These are phyloP conservation scores for Vicia sativa DNA, from an alignment of 306 rosid genomes.

Conservation along the genomic window DNA sequence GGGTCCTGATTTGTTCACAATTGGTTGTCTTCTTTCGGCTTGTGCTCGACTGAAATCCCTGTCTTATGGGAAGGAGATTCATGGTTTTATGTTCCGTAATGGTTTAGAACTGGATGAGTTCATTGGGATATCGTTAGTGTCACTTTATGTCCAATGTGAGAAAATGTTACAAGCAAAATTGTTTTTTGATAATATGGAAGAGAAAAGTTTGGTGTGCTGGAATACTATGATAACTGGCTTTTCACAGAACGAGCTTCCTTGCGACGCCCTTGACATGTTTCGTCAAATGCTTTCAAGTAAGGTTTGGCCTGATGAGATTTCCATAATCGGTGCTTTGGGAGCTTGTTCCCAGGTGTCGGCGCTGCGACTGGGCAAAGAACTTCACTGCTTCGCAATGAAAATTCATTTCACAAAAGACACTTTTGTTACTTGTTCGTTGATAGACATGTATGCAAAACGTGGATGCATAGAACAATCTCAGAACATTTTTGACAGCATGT, in stretches of 20 bases:
- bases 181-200: constrained; percentile 53
- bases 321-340: constrained; percentile 54
- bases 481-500: constrained; percentile 52
- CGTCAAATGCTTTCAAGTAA: constrained; percentile 60
- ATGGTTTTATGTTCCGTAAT: constrained; percentile 65
- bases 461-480: constrained; percentile 72
- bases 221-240: constrained; percentile 68
- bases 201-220: constrained; percentile 63
- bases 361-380: constrained; percentile 69
- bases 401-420: constrained; percentile 48
- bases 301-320: constrained; percentile 50
- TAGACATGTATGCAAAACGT: constrained; percentile 87
- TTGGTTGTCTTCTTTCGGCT: constrained; percentile 70
- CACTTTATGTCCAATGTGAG: constrained; percentile 62
- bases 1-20: constrained; percentile 60
- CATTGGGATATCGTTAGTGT: constrained; percentile 64
- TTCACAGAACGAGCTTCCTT: constrained; percentile 67
- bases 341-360: constrained; percentile 75
- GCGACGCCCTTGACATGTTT: constrained; percentile 61
- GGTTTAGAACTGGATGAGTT: constrained; percentile 67
- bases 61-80: constrained; percentile 62
- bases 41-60: constrained; percentile 60
- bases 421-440: constrained; percentile 70
- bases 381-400: constrained; percentile 68
- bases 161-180: constrained; percentile 49